A percentile compares a stretch with the other conserved stretches of the same genome.
These are phyloP conservation scores for Alternaria sp. DNA, from an alignment of 2,329 filamentous ascomycete genomes.

Conservation along the genomic window DNA sequence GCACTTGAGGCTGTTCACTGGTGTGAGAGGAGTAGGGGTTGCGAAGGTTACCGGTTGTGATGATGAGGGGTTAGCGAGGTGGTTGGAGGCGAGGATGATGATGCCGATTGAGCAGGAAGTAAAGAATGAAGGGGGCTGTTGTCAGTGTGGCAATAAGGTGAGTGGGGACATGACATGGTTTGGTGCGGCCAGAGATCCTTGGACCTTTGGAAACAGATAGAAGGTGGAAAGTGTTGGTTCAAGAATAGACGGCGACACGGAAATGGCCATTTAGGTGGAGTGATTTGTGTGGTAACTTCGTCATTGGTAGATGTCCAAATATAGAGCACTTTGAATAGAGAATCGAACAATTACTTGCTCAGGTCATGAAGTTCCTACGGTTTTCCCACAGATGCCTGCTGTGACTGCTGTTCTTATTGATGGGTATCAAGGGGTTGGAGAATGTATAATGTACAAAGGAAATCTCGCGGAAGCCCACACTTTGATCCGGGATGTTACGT, in stretches of 20 bases:
- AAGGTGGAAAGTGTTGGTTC: background rate
- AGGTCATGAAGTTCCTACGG: no score
- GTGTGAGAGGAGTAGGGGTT: constrained; percentile 56
- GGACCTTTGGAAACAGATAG: constrained; percentile 35
- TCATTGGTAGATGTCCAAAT: no score
- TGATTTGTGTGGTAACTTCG: no score
- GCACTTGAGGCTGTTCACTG: constrained; percentile 57
- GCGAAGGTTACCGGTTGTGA: constrained; percentile 56
- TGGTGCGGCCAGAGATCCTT: constrained; percentile 25
- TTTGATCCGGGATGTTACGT: background rate
- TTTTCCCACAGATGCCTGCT: background rate
- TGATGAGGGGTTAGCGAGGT: constrained; percentile 53
- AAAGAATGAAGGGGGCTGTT: constrained; percentile 39
- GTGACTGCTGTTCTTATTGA: background rate
- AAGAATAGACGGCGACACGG: background rate
- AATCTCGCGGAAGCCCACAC: background rate
- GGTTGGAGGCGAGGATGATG: constrained; percentile 59
- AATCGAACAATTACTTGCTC: background rate
- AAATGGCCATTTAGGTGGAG: no score
- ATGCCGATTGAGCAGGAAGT: constrained; percentile 32
- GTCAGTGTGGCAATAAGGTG: constrained; percentile 26
- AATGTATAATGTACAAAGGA: background rate
- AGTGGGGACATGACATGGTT: constrained; percentile 23
- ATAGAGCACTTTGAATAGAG: background rate
- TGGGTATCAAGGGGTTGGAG: background rate